Evolutionary conservation across 345 rosid genomes (phyloP).

Genomic region (Geranium rotundifolium): DNA sequence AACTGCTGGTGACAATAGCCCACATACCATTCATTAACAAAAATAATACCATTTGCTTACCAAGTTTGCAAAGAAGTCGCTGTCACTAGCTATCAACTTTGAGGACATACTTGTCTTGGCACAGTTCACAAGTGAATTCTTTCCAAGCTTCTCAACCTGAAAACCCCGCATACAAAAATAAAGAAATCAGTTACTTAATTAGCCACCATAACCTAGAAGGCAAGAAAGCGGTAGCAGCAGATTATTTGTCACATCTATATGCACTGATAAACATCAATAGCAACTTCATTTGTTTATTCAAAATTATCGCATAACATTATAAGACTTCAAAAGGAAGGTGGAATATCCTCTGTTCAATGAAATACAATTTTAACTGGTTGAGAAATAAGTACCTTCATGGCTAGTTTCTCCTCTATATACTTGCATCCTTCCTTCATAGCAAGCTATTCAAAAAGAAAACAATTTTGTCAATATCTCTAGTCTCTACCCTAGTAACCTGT

Average conservation of each 20-base stretch:
- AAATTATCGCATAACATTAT: not conserved
- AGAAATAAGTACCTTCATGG: constrained; percentile 41
- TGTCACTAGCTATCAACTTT: constrained; percentile 79
- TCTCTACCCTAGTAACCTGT: too few species aligned
- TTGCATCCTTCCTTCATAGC: constrained; percentile 99
- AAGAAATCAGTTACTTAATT: not conserved
- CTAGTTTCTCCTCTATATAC: constrained; percentile 85
- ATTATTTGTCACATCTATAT: not conserved
- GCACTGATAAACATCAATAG: not conserved
- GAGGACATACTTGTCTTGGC: constrained; percentile 99
- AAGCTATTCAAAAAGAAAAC: constrained; percentile 35
- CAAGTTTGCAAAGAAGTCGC: constrained; percentile 89
- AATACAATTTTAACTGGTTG: not conserved
- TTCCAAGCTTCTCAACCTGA: constrained; percentile 93
- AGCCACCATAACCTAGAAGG: not conserved
- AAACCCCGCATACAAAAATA: constrained; percentile 3
- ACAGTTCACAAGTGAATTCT: constrained; percentile 76
- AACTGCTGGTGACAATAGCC: not conserved
- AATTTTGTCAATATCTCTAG: not conserved
- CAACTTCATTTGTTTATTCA: not conserved
- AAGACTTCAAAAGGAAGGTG: not conserved
- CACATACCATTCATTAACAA: not conserved
- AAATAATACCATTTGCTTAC: constrained; percentile 19
- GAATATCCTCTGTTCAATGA: not conserved
- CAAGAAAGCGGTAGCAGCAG: not conserved